Conservation (phyloP, 257 asterid genomes). For the Capsicum baccatum region DNA sequence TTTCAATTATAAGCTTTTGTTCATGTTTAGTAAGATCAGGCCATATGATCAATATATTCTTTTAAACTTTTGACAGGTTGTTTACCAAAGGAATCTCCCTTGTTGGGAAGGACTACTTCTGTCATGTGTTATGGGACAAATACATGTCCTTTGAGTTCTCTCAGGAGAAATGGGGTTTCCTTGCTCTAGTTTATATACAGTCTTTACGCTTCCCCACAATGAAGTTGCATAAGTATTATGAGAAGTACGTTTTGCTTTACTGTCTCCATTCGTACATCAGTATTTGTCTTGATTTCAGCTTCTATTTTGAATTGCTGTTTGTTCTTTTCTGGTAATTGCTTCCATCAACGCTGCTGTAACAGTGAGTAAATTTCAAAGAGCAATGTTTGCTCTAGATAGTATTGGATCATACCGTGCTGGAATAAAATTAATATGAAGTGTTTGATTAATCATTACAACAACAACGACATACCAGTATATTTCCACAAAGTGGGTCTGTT, state of each 20-base stretch:
- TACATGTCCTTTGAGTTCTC: slow-evolving; percentile 77
- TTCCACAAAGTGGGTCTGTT: not conserved
- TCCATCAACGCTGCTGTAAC: not conserved
- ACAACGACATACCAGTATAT: too few species aligned
- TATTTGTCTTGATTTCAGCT: slow-evolving; percentile 18
- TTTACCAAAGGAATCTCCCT: slow-evolving; percentile 72
- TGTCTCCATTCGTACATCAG: not conserved
- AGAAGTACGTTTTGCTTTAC: slow-evolving; percentile 61
- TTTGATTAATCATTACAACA: not conserved
- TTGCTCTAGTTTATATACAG: slow-evolving; percentile 77
- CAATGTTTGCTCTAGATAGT: not conserved
- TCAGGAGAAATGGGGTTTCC: slow-evolving; percentile 75
- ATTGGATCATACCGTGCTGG: not conserved
- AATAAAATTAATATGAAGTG: not conserved
- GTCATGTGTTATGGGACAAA: slow-evolving; percentile 84
- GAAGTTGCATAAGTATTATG: slow-evolving; percentile 73
- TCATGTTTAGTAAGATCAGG: not conserved
- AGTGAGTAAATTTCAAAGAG: not conserved
- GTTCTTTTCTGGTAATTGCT: not conserved
- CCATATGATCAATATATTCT: not conserved
- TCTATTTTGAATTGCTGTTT: not conserved
- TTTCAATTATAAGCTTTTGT: not conserved
- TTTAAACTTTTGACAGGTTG: slow-evolving; percentile 52
- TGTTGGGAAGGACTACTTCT: slow-evolving; percentile 81
- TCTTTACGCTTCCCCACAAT: slow-evolving; percentile 76